Percentiles rank a stretch among this genome's conserved stretches.
These are phyloP conservation scores for Mortierella sp. DNA, from an alignment of 371 early-diverging fungal genomes.

Conservation along the genomic window DNA sequence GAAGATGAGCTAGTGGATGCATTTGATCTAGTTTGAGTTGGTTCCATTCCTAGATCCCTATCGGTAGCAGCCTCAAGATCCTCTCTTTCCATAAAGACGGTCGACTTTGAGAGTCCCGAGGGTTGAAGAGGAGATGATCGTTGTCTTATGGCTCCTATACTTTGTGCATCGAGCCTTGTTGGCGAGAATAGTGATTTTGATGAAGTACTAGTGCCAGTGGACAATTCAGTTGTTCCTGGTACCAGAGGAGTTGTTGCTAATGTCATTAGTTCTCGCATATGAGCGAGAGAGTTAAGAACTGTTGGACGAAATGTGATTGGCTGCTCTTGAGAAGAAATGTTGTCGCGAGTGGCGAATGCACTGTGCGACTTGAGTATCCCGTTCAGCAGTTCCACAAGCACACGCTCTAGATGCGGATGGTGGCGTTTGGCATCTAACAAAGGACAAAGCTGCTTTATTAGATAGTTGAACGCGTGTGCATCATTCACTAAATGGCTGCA, in stretches of 20 bases:
- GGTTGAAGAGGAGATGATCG: slow-evolving; percentile 19
- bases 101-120: slow-evolving; percentile 27
- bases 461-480: not conserved
- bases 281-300: slow-evolving; percentile 27
- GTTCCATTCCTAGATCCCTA: slow-evolving; percentile 1
- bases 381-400: slow-evolving; percentile 40
- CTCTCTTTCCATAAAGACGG: slow-evolving; percentile 1
- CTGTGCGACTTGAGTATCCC: slow-evolving; percentile 41
- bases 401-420: slow-evolving; percentile 35
- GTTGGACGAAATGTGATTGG: slow-evolving; percentile 31
- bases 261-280: slow-evolving; percentile 22
- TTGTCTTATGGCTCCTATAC: not conserved
- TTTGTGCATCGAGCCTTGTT: not conserved
- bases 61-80: slow-evolving; percentile 8
- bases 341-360: slow-evolving; percentile 36
- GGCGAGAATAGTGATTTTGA: not conserved
- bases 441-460: not conserved
- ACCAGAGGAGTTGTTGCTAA: not conserved
- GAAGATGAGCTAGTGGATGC: not conserved
- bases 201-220: not conserved
- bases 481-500: not conserved
- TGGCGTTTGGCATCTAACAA: not conserved
- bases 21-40: not conserved
- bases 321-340: slow-evolving; percentile 48
- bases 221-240: not conserved